phyloP scores from a whole-genome alignment of 2,329 filamentous ascomycete genomes.

The Calonectria pseudoturangicola region DNA sequence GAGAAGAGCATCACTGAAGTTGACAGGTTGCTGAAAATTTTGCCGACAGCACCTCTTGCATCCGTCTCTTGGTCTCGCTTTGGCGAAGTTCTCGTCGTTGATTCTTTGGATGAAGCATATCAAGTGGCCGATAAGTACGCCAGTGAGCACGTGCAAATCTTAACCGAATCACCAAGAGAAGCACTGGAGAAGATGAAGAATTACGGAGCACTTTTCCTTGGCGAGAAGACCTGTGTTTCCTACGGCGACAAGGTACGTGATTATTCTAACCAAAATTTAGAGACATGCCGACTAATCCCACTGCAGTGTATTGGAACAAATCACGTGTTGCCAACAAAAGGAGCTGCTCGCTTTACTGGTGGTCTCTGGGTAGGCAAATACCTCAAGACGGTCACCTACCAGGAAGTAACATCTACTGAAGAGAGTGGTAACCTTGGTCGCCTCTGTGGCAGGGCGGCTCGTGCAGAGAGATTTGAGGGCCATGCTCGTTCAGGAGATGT shows the following conservation, averaged over 20 bases:
- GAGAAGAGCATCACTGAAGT: slow-evolving; percentile 3
- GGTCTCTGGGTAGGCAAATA: slow-evolving; percentile 18
- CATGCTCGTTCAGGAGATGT: slow-evolving; percentile 3
- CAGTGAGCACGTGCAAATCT: slow-evolving; percentile 36
- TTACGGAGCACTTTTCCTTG: slow-evolving; percentile 38
- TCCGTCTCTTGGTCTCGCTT: slow-evolving; percentile 19
- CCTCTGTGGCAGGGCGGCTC: not conserved
- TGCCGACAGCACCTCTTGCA: slow-evolving; percentile 28
- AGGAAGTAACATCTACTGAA: not conserved
- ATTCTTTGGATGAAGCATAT: slow-evolving; percentile 29
- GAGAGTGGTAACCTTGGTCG: not conserved
- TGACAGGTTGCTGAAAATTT: slow-evolving; percentile 7
- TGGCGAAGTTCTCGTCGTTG: slow-evolving; percentile 29
- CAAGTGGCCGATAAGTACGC: slow-evolving; percentile 31
- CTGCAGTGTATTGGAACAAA: not conserved
- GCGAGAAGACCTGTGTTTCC: slow-evolving; percentile 30
- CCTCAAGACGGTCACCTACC: not conserved
- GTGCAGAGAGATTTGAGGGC: not conserved
- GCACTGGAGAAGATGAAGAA: slow-evolving; percentile 31
- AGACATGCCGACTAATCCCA: not conserved
- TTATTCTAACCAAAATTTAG: not conserved
- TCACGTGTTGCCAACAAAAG: slow-evolving; percentile 1
- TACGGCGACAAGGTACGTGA: slow-evolving; percentile 34
- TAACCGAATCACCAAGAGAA: slow-evolving; percentile 30
- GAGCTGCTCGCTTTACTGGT: slow-evolving; percentile 1